Evolutionary conservation across 371 early-diverging fungal species (phyloP).

Genomic region (Mortierella sp.): DNA sequence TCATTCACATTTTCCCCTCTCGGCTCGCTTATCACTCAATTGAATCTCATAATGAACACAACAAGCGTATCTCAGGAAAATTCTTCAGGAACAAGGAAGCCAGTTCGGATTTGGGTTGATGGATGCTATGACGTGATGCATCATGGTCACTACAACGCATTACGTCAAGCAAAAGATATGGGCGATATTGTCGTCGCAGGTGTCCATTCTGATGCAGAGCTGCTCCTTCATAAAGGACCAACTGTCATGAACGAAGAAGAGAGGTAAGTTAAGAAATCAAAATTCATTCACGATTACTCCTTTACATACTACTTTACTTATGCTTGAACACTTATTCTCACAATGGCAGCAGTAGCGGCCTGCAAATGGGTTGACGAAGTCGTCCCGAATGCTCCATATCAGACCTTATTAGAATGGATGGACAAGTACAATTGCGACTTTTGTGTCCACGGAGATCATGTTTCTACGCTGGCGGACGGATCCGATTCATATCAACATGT

Average conservation of each 20-base stretch:
- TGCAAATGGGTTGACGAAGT: slow-evolving; percentile 98
- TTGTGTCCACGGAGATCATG: slow-evolving; percentile 97
- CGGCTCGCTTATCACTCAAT: no score
- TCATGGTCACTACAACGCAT: slow-evolving; percentile 93
- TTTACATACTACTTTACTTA: no score
- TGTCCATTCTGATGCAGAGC: slow-evolving; percentile 94
- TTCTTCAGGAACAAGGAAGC: slow-evolving; percentile 36
- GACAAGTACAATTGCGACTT: slow-evolving; percentile 90
- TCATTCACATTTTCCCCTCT: no score
- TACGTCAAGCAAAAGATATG: slow-evolving; percentile 95
- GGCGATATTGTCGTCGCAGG: slow-evolving; percentile 95
- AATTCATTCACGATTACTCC: no score
- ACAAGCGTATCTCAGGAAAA: no score
- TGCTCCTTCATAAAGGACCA: slow-evolving; percentile 93
- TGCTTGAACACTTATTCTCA: no score
- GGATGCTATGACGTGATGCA: slow-evolving; percentile 98
- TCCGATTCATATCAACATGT: slow-evolving; percentile 95
- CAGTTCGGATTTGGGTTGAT: slow-evolving; percentile 83
- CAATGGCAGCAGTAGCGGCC: slow-evolving; percentile 84
- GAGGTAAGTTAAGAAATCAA: slow-evolving; percentile 61
- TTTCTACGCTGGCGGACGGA: slow-evolving; percentile 94
- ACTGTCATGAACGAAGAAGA: slow-evolving; percentile 97
- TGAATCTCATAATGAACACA: no score
- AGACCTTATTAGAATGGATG: slow-evolving; percentile 86
- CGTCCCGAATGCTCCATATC: slow-evolving; percentile 93